These are phyloP conservation scores for Pichia sp. DNA, from an alignment of 1,139 yeast genomes.

Conservation along the genomic window DNA sequence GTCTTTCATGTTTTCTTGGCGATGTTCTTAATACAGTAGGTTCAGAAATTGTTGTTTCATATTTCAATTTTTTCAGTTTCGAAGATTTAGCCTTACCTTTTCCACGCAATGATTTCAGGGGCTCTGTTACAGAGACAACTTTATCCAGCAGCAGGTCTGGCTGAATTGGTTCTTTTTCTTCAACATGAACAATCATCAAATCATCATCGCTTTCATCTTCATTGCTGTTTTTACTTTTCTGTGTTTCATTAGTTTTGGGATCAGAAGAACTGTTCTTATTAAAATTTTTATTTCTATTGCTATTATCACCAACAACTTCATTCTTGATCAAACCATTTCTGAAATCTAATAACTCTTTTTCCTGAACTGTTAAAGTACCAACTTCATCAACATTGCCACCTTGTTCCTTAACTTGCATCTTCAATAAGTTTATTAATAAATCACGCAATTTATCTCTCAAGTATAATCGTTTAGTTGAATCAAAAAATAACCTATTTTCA, in stretches of 20 bases:
- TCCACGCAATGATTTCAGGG: neutral
- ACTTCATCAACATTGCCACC: constrained; percentile 34
- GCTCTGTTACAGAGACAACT: neutral
- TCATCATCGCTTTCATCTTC: constrained; percentile 13
- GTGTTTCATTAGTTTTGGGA: neutral
- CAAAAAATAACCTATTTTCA: constrained; percentile 27
- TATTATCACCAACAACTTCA: neutral
- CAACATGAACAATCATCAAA: constrained; percentile 10
- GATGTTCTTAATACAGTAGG: neutral
- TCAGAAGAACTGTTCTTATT: neutral
- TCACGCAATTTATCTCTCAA: constrained; percentile 35
- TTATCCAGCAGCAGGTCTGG: neutral
- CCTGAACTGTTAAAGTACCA: constrained; percentile 23
- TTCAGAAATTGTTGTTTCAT: neutral
- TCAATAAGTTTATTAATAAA: constrained; percentile 31
- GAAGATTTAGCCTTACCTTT: neutral
- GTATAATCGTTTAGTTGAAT: constrained; percentile 31
- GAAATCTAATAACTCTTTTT: neutral
- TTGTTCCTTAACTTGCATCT: constrained; percentile 31
- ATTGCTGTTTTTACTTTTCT: neutral
- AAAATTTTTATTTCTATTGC: neutral
- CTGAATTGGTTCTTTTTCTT: constrained; percentile 4
- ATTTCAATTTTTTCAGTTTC: neutral
- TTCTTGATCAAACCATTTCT: neutral
- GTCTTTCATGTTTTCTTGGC: neutral